These are phyloP conservation scores for Pseudogymnoascus sp. DNA, from an alignment of 2,329 filamentous ascomycete genomes.

Conservation along the genomic window DNA sequence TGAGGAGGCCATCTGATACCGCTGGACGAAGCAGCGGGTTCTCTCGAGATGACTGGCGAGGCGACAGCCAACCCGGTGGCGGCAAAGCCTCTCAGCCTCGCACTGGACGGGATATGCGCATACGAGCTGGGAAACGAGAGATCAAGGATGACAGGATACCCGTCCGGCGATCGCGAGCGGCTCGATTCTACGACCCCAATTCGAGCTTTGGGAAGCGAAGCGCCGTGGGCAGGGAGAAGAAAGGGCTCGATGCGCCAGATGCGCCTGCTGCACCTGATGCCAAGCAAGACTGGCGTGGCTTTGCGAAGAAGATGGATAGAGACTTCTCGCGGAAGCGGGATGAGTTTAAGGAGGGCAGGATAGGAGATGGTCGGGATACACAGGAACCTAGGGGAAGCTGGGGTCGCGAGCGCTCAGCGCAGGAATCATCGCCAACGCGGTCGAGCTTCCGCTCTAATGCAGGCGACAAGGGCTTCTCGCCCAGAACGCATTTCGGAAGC, in stretches of 20 bases:
- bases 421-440: background rate
- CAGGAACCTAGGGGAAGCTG: background rate
- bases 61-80: background rate
- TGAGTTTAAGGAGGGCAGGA: background rate
- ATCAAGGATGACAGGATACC: constrained; percentile 20
- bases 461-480: background rate
- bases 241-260: constrained; percentile 22
- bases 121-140: constrained; percentile 10
- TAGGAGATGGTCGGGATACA: constrained; percentile 9
- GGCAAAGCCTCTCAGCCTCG: background rate
- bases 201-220: constrained; percentile 46
- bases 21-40: constrained; percentile 28
- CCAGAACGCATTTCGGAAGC: background rate
- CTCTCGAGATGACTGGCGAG: constrained; percentile 11
- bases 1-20: constrained; percentile 20
- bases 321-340: background rate
- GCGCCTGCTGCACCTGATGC: constrained; percentile 13
- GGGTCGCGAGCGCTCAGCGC: background rate
- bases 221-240: constrained; percentile 42
- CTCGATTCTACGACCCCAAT: constrained; percentile 45
- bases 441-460: background rate
- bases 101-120: background rate
- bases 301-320: background rate
- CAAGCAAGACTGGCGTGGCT: constrained; percentile 11
- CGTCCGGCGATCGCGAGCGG: constrained; percentile 38